These are phyloP conservation scores for Phytopythium sindhum DNA, from an alignment of 352 stramenopile species.

Conservation along the genomic window DNA sequence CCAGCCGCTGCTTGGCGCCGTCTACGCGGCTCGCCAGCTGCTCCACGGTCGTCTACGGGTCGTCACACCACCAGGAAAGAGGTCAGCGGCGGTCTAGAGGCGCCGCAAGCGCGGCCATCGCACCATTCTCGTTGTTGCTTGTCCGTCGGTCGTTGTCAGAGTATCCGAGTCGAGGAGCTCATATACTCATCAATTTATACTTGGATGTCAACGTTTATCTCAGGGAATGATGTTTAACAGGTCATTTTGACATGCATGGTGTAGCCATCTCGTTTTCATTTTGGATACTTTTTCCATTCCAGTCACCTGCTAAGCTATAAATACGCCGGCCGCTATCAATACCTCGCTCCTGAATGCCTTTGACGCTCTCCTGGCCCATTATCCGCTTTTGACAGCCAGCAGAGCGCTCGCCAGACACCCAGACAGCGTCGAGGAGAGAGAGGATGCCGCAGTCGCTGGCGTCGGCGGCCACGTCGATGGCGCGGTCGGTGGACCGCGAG, in stretches of 20 bases:
- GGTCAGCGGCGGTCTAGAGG: not conserved
- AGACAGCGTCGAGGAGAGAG: not conserved
- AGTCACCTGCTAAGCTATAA: not conserved
- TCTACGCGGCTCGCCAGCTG: constrained; percentile 29
- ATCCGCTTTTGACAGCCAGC: not conserved
- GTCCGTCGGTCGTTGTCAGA: not conserved
- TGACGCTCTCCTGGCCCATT: not conserved
- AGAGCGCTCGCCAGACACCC: no score
- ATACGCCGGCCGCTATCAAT: not conserved
- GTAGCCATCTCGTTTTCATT: not conserved
- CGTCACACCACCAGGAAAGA: not conserved
- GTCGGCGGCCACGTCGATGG: constrained; percentile 36
- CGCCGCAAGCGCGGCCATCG: not conserved
- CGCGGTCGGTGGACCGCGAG: constrained; percentile 58
- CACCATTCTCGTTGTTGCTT: not conserved
- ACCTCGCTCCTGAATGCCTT: not conserved
- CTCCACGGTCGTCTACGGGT: constrained; percentile 21
- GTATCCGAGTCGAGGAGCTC: not conserved
- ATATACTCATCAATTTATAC: not conserved
- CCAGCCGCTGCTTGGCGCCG: constrained; percentile 30
- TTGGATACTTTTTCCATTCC: constrained; percentile 4
- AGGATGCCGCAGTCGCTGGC: constrained; percentile 19
- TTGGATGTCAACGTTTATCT: not conserved
- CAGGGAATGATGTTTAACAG: not conserved
- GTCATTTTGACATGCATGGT: not conserved